phyloP scores from a whole-genome alignment of 2,329 filamentous ascomycete genomes.

The Pseudogymnoascus destructans region DNA sequence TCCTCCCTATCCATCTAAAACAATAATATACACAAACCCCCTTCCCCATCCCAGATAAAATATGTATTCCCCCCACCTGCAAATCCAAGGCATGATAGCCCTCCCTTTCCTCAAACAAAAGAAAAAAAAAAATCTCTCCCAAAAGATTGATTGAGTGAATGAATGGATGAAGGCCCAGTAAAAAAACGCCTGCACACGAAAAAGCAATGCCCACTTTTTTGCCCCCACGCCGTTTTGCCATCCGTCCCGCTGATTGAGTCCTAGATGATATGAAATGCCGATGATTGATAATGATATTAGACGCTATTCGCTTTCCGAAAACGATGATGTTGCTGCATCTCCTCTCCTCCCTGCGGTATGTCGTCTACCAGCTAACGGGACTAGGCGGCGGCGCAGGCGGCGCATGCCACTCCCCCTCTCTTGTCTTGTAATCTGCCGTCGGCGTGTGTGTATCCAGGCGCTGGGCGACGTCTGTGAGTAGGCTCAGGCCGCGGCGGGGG shows the following conservation, averaged over 20 bases:
- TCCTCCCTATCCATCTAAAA: neutral
- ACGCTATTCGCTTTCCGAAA: neutral
- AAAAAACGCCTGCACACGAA: slow-evolving; percentile 5
- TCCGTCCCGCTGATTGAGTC: neutral
- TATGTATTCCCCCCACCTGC: neutral
- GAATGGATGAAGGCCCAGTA: neutral
- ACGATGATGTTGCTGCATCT: neutral
- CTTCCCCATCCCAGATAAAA: neutral
- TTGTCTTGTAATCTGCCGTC: neutral
- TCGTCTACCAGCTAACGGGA: neutral
- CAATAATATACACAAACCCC: neutral
- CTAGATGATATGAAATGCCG: neutral
- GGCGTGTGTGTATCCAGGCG: neutral
- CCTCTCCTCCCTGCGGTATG: neutral
- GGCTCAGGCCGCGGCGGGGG: neutral
- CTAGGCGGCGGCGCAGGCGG: neutral
- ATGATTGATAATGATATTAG: neutral
- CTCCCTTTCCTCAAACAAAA: neutral
- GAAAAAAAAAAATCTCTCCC: neutral
- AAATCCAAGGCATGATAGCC: neutral
- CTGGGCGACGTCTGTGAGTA: neutral
- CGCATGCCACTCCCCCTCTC: neutral
- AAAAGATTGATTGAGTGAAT: neutral
- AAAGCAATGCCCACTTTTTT: neutral
- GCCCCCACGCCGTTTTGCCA: neutral